Evolutionary conservation across 768 basidiomycete genomes (phyloP).

Genomic region (Podaxis sp.): DNA sequence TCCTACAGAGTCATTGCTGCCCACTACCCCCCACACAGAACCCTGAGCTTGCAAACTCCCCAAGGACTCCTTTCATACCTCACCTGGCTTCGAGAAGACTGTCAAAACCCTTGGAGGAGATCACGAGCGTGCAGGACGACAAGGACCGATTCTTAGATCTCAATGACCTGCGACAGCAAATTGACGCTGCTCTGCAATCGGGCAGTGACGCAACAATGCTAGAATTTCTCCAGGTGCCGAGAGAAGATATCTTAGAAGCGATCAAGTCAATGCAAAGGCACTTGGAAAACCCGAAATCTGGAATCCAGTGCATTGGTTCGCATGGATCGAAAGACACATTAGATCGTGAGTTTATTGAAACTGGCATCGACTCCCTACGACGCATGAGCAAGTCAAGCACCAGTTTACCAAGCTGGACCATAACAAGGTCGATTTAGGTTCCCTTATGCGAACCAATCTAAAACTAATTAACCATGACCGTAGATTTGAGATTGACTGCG

Average conservation of each 20-base stretch:
- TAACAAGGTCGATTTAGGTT: constrained; percentile 49
- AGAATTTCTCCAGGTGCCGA: constrained; percentile 53
- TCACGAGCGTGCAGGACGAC: constrained; percentile 9
- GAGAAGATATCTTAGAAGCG: constrained; percentile 74
- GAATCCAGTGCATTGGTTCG: background rate
- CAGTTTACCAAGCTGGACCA: constrained; percentile 70
- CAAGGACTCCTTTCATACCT: constrained; percentile 11
- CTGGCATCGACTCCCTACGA: constrained; percentile 67
- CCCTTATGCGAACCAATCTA: background rate
- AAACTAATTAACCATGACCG: constrained; percentile 14
- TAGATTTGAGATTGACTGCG: constrained; percentile 74
- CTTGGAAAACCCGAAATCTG: constrained; percentile 19
- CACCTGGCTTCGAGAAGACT: background rate
- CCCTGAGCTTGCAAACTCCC: background rate
- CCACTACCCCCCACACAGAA: background rate
- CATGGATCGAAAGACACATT: constrained; percentile 43
- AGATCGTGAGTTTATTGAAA: constrained; percentile 69
- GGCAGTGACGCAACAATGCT: constrained; percentile 69
- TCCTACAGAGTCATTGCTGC: constrained; percentile 36
- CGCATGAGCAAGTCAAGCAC: constrained; percentile 49
- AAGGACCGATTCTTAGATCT: constrained; percentile 39
- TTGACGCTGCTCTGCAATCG: constrained; percentile 70
- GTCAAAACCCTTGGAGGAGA: constrained; percentile 6
- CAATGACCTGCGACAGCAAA: constrained; percentile 90
- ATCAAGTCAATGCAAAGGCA: constrained; percentile 71